Conservation (phyloP, 1,139 yeast species). For the Geotrichum carabidarum region DNA sequence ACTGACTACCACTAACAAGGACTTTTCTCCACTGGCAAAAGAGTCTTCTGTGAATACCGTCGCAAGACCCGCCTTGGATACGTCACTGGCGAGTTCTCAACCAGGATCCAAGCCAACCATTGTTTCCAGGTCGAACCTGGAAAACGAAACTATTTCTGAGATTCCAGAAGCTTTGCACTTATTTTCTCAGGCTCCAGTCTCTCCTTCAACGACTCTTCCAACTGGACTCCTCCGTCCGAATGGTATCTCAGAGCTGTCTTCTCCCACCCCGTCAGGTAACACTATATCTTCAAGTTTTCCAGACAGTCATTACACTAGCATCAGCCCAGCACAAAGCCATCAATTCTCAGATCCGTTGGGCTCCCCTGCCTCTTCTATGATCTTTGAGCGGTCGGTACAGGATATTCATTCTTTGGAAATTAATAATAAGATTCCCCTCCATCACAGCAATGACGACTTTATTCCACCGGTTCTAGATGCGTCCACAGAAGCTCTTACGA, state of each 20-base stretch:
- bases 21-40: too few relatives aligned
- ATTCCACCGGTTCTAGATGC: conserved; percentile 85
- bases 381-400: conserved; percentile 42
- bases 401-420: conserved; percentile 23
- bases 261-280: neutral
- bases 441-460: conserved; percentile 57
- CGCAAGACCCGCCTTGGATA: too few relatives aligned
- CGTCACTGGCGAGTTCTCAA: too few relatives aligned
- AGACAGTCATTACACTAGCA: neutral
- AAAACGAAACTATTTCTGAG: too few relatives aligned
- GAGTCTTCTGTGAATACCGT: too few relatives aligned
- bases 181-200: too few relatives aligned
- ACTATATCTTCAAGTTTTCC: neutral
- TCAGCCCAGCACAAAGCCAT: conserved; percentile 9
- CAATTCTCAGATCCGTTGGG: neutral
- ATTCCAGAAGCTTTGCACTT: too few relatives aligned
- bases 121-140: too few relatives aligned
- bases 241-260: neutral
- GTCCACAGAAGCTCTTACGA: conserved; percentile 58
- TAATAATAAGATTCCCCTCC: conserved; percentile 40
- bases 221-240: too few relatives aligned
- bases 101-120: too few relatives aligned
- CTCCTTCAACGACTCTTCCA: too few relatives aligned
- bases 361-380: conserved; percentile 37
- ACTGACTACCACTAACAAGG: too few relatives aligned